Base-by-base conservation (phyloP, 108 stramenopile genomes). In the Fragilaria crotonensis region DNA sequence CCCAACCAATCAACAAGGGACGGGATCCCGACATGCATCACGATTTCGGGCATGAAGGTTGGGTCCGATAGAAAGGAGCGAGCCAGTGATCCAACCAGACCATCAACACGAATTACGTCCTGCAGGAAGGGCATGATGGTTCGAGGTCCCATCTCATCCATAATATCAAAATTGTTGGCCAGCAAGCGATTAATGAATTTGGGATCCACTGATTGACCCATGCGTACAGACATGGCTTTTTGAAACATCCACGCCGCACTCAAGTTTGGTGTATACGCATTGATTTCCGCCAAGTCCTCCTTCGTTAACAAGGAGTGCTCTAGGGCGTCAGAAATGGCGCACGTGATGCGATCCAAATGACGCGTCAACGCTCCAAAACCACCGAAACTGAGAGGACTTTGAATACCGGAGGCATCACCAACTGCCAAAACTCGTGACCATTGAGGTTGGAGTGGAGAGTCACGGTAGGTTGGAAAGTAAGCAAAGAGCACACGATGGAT, bases 231-330 rank as follows among this genome's bases (percentile, higher is more conserved):
- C 95, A 97, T 96, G 22, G 93, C 86, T 64, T 89, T 88, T 66
- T 95, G 92, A 61, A 94, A 93, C 97, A 97, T 97, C 97, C 97
- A 97, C 25, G 95, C 84, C 0, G 87, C 94, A 54, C 79, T 78
- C 26, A 96, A 68, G 52, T 94, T 93, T 17, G 97, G 97, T 30
- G 78, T 83, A 73, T 97, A 97, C 0, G 89, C 78, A 70, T 97
- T 97, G 54, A 97, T 92, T 54, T 70, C 59, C 18, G 62, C 82
- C 32, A 97, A 71, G 57, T 93, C 89, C 60, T 89, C 72, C 54
- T 88, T 89, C 64, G 76, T 70, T 19, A 96, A 73, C 22, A 71
- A 74, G 63, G 93, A 85, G 14, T 68, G 56, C 48, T 84, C 76
- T 0, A 97, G 67, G 11, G 95, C 94, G 58, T 97, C 96, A 5